A percentile compares a stretch with the other conserved stretches of the same genome.
Conservation (phyloP, 352 stramenopile genomes). For the Globisporangium iwayamae region DNA sequence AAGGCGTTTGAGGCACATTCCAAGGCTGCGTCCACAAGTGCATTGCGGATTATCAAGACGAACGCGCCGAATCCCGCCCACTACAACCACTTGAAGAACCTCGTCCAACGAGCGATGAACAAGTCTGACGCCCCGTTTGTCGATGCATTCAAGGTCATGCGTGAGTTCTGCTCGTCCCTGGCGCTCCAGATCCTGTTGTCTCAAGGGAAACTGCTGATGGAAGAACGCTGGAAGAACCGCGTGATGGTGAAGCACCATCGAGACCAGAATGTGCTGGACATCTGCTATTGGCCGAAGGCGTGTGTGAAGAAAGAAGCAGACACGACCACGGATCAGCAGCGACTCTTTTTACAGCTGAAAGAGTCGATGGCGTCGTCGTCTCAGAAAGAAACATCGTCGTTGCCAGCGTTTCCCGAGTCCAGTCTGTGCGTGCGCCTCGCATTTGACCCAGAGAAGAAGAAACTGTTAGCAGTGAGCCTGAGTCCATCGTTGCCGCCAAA, state of each 20-base stretch:
- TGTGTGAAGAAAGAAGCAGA: constrained; percentile 57
- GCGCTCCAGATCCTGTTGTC: constrained; percentile 73
- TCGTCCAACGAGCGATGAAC: constrained; percentile 85
- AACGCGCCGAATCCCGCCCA: constrained; percentile 66
- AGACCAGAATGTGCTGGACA: constrained; percentile 72
- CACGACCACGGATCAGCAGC: constrained; percentile 53
- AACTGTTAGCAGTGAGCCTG: constrained; percentile 58
- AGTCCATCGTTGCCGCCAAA: constrained; percentile 65
- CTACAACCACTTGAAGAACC: constrained; percentile 82
- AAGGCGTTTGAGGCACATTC: constrained; percentile 54
- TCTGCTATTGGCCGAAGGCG: constrained; percentile 81
- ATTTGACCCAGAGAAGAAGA: constrained; percentile 56
- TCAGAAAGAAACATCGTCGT: constrained; percentile 17
- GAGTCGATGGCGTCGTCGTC: constrained; percentile 27
- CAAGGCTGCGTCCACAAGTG: constrained; percentile 53
- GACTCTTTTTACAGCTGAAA: constrained; percentile 51
- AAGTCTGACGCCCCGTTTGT: constrained; percentile 77
- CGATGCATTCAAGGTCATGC: constrained; percentile 78
- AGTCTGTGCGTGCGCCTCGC: constrained; percentile 67
- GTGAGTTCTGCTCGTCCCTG: constrained; percentile 78
- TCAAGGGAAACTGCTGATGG: constrained; percentile 73
- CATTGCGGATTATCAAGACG: constrained; percentile 73
- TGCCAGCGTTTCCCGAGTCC: constrained; percentile 53
- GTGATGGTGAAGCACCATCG: constrained; percentile 77
- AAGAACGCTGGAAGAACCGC: constrained; percentile 77